Conservation (phyloP, 352 stramenopile species). For the Pythium graminicola region DNA sequence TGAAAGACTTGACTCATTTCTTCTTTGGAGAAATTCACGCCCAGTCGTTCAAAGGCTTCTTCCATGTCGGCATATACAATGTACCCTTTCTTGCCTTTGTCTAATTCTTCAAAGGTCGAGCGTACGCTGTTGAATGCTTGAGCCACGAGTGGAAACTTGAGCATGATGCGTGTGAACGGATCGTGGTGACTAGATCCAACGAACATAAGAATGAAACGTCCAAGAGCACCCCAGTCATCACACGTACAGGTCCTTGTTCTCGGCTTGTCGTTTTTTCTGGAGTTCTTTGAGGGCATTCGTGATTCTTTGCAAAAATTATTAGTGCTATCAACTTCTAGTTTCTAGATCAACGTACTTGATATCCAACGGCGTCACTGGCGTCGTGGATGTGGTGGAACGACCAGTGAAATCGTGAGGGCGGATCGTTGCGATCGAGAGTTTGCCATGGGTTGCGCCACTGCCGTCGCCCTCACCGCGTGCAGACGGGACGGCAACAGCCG, state of each 20-base stretch:
- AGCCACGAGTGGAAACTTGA: constrained; percentile 66
- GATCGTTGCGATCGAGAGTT: constrained; percentile 41
- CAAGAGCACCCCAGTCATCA: background rate
- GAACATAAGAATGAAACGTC: background rate
- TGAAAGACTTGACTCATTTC: constrained; percentile 71
- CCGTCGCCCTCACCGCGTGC: constrained; percentile 2
- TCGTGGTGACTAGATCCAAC: constrained; percentile 27
- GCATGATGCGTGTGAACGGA: constrained; percentile 71
- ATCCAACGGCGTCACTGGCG: constrained; percentile 42
- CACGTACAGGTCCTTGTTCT: constrained; percentile 47
- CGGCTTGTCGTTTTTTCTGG: constrained; percentile 44
- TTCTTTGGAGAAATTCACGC: constrained; percentile 61
- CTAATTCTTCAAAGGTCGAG: constrained; percentile 57
- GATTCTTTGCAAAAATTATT: constrained; percentile 36
- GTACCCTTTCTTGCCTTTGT: constrained; percentile 60
- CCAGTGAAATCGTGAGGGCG: constrained; percentile 33
- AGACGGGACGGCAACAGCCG: background rate
- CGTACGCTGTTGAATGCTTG: constrained; percentile 76
- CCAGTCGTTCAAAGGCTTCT: constrained; percentile 66
- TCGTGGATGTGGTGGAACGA: background rate
- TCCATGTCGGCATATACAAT: constrained; percentile 73
- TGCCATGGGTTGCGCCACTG: constrained; percentile 12
- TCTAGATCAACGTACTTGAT: constrained; percentile 40
- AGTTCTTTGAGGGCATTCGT: constrained; percentile 71
- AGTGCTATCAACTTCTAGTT: background rate